Conservation (phyloP, 441 rosid genomes). For the Rhodomyrtus psidioides region DNA sequence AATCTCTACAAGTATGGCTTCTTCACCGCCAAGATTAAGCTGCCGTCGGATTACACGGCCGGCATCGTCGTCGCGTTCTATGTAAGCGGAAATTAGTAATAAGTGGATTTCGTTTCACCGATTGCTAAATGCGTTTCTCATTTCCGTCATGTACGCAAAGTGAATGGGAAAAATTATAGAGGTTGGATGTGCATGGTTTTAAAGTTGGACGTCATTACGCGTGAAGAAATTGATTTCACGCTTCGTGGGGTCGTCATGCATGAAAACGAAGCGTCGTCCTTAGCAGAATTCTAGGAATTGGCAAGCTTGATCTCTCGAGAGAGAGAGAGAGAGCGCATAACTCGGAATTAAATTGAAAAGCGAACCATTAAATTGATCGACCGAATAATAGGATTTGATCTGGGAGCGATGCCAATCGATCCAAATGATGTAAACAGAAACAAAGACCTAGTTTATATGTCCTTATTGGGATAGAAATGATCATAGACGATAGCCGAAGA, state of each 20-base stretch:
- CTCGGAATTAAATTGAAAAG: neutral
- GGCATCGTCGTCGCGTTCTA: conserved; percentile 98
- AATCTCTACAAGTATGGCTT: conserved; percentile 89
- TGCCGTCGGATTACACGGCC: conserved; percentile 97
- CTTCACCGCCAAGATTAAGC: conserved; percentile 86
- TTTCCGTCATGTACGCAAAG: neutral
- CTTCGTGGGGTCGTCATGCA: neutral
- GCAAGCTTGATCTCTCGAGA: neutral
- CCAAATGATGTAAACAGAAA: neutral
- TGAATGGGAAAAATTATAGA: neutral
- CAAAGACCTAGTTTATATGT: neutral
- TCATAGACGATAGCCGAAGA: neutral
- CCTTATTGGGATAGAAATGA: neutral
- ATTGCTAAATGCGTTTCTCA: neutral
- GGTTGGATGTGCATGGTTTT: neutral
- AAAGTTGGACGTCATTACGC: neutral
- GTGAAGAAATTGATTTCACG: neutral
- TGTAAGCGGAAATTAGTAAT: conserved; percentile 39
- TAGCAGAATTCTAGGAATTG: neutral
- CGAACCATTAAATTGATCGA: neutral
- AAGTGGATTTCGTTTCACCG: neutral
- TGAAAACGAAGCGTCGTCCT: neutral
- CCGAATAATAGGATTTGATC: neutral
- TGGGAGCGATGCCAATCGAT: neutral
- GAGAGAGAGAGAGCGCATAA: neutral